Base-by-base conservation (phyloP, 345 rosid genomes). In the Diplotaxis tenuifolia region DNA sequence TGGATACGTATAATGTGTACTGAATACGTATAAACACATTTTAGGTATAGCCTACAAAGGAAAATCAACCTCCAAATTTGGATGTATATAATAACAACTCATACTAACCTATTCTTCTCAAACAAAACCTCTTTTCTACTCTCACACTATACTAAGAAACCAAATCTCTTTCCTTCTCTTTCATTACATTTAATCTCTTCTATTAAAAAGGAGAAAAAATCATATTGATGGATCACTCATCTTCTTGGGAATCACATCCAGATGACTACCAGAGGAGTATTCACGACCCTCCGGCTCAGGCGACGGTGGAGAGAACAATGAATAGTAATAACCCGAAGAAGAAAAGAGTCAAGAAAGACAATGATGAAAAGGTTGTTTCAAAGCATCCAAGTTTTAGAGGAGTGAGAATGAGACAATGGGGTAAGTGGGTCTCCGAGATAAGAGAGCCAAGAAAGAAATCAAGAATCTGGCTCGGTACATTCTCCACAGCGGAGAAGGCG, bases 371-470 rank as follows among this genome's bases (percentile, higher is more conserved):
- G 23, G 63, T 38, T 29, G 80, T 74, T 28, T 66, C 59, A 16
- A 88, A 84, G 76, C 92, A 87, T 80, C 89, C 89, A 8, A 82
- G 80, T 40, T 93, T 78, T 75, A 73, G 96, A 42, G 98, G 98
- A 11, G 98, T 93, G 23, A 83, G 98, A 80, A 91, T 87, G 96
- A 80, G 98, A 72, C 73, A 92, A 15, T 93, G 98, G 98, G 98
- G 98, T 0, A 93, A 93, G 73, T 93, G 98, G 98, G 98, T 93
- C 7, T 93, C 98, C 6, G 98, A 93, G 84, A 93, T 93, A 84
- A 83, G 98, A 27, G 92, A 93, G 74, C 98, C 98, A 25, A 78
- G 92, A 60, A 93, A 93, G 84, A 93, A 93, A 84, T 87, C 72
- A 75, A 85, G 98, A 85, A 93, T 93, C 88, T 93, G 98, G 98